Evolutionary conservation across 306 rosid species (phyloP).

Genomic region (Cajanus cajan): DNA sequence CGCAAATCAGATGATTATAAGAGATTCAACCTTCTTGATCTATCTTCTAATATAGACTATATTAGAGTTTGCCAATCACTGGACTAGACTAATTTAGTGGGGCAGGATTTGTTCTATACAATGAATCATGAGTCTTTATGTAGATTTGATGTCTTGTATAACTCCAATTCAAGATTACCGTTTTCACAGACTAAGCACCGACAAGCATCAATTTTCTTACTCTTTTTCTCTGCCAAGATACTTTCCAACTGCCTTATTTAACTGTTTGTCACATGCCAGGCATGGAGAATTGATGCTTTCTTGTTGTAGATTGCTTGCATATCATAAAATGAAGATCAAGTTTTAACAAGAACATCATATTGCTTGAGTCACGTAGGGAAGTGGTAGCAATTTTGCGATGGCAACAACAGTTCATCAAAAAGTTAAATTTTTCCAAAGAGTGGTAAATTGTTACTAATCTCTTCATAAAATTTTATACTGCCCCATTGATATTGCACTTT

Average conservation of each 20-base stretch:
- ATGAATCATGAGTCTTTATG: background rate
- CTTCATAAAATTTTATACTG: background rate
- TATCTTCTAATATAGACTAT: background rate
- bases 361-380: background rate
- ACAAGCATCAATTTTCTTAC: slow-evolving; percentile 19
- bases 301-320: slow-evolving; percentile 14
- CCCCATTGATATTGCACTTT: slow-evolving; percentile 9
- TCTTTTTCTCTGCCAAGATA: slow-evolving; percentile 23
- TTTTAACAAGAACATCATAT: slow-evolving; percentile 17
- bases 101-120: background rate
- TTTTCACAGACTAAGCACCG: slow-evolving; percentile 21
- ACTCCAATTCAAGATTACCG: background rate
- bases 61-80: slow-evolving; percentile 6
- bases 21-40: background rate
- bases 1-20: background rate
- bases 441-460: background rate
- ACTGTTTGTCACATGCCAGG: slow-evolving; percentile 22
- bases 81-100: background rate
- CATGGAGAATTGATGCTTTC: slow-evolving; percentile 30
- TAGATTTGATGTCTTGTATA: background rate
- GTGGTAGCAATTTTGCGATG: background rate
- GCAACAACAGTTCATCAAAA: background rate
- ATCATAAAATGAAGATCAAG: slow-evolving; percentile 12
- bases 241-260: slow-evolving; percentile 6
- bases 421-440: background rate